These are phyloP conservation scores for Furcasterigmium furcatum DNA, from an alignment of 2,329 filamentous ascomycete genomes.

Conservation along the genomic window DNA sequence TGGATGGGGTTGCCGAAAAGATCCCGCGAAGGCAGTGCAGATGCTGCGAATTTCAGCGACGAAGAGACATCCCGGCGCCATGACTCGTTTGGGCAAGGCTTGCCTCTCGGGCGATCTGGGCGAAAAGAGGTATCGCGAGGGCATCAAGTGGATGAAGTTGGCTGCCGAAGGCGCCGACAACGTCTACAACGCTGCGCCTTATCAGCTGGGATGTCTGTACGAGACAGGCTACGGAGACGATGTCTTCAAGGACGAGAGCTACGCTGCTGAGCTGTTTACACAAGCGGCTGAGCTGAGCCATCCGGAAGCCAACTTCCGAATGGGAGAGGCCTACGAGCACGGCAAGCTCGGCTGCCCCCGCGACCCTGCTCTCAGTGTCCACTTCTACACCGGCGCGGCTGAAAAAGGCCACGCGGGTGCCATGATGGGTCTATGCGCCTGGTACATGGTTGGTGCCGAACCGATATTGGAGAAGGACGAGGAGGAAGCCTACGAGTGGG, in stretches of 20 bases:
- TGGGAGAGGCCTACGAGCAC: slow-evolving; percentile 97
- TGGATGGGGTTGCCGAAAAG: slow-evolving; percentile 91
- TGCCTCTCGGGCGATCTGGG: slow-evolving; percentile 89
- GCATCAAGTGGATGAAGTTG: slow-evolving; percentile 93
- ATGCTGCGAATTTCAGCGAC: slow-evolving; percentile 88
- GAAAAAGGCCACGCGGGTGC: slow-evolving; percentile 78
- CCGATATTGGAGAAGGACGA: slow-evolving; percentile 93
- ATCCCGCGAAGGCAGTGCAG: slow-evolving; percentile 87
- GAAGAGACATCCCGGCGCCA: slow-evolving; percentile 92
- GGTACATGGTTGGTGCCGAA: slow-evolving; percentile 95
- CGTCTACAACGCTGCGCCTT: slow-evolving; percentile 92
- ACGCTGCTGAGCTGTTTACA: slow-evolving; percentile 91
- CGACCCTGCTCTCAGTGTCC: slow-evolving; percentile 89
- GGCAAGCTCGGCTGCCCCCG: slow-evolving; percentile 82
- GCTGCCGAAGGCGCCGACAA: slow-evolving; percentile 84
- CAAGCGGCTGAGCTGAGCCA: slow-evolving; percentile 92
- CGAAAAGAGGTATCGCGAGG: slow-evolving; percentile 81
- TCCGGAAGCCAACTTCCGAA: slow-evolving; percentile 76
- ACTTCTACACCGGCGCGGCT: slow-evolving; percentile 94
- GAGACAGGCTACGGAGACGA: slow-evolving; percentile 93
- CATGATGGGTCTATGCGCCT: slow-evolving; percentile 98
- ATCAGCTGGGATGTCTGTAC: slow-evolving; percentile 84
- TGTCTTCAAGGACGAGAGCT: slow-evolving; percentile 84
- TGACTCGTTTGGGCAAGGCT: slow-evolving; percentile 86
- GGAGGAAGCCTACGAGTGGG: slow-evolving; percentile 95